Base-by-base conservation (phyloP, 164 flowering plant genomes). In the Brasenia schreberi region DNA sequence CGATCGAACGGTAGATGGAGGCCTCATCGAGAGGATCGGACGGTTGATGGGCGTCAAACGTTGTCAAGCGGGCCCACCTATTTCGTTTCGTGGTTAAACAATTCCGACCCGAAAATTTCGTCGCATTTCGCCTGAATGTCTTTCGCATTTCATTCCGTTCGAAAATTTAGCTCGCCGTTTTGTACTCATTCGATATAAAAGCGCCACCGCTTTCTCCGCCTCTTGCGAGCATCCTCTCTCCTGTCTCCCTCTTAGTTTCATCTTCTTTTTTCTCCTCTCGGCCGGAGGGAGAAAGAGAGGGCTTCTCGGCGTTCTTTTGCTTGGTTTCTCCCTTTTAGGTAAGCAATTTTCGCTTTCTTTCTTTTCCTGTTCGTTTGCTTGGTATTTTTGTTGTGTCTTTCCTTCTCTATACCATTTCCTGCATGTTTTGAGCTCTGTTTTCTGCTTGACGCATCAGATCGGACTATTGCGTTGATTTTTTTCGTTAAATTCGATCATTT, bases 51-150 rank as follows among this genome's bases (percentile, higher is more conserved):
- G 3, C 16, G 17, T 5, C 6, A 10, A 65, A 65, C 39, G 61
- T 39, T 52, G 61, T 65, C 39, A 65, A 33, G 14, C 59, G 52
- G 67, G 67, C 33, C 67, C 45, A 0, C 42, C 67, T 45, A 49
- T 52, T 14, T 65, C 49, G 19, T 65, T 59, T 53, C 61, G 67
- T 52, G 43, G 61, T 66, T 42, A 66, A 52, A 66, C 52, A 60
- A 52, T 66, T 66, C 67, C 67, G 44, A 9, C 10, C 18, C 9
- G 27, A 23, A 7, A 5, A 16, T 52, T 43, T n/a, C 9, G 49
- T 43, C 43, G 42, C 44, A 64, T 43, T 64, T 64, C 27, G 66
- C 27, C 18, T 18, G 33, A 53, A 52, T 66, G 56, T 66, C 61
- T 49, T 39, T 39, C 18, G 61, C 7, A 66, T 66, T 66, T 66